Base-by-base conservation (phyloP, 73 alveolate species). In the Tetrahymena thermophila region DNA sequence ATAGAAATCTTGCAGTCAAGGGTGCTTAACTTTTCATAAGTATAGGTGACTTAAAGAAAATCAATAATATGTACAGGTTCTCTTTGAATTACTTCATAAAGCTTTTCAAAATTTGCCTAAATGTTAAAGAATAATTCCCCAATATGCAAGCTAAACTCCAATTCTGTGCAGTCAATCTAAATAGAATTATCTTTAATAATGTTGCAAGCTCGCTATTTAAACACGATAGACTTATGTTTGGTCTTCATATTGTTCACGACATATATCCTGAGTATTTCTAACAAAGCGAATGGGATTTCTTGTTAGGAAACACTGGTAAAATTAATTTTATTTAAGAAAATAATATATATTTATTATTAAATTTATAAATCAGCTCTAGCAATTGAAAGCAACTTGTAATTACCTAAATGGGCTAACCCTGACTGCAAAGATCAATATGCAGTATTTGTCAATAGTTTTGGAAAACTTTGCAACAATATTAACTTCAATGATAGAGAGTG, bases 51-150 rank as follows among this genome's bases (percentile, higher is more conserved):
- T 97, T 99, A 89, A 95, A 95, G 83, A 99, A 98, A 96, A 96
- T 99, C 50, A 99, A 99, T 96, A 99, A 99, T 96, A 99, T 99
- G 99, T 99, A 99, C 95, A 99, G 99, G 96, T 99, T 99, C 98
- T 99, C 99, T 42, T 97, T 99, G 94, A 99, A 98, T 50, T 96
- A 99, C 94, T 99, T 99, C 98, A 97, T 99, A 96, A 97, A 96
- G 25, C 96, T 99, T 35, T 99, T 99, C 98, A 98, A 98, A 97
- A 98, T 98, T 93, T 99, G 99, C 25, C 98, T 99, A 4, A 97
- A 98, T 43, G 93, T 98, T 17, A 97, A 96, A 85, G 97, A 98
- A 35, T 85, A 97, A 44, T 98, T 99, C 85, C 97, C 94, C 43
- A 84, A 96, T 34, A 97, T 98, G 28, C 97, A 98, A 85, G 99